A percentile compares a stretch with the other conserved stretches of the same genome.
Conservation (phyloP, 2,329 filamentous ascomycete species). For the Cercospora berteroae region DNA sequence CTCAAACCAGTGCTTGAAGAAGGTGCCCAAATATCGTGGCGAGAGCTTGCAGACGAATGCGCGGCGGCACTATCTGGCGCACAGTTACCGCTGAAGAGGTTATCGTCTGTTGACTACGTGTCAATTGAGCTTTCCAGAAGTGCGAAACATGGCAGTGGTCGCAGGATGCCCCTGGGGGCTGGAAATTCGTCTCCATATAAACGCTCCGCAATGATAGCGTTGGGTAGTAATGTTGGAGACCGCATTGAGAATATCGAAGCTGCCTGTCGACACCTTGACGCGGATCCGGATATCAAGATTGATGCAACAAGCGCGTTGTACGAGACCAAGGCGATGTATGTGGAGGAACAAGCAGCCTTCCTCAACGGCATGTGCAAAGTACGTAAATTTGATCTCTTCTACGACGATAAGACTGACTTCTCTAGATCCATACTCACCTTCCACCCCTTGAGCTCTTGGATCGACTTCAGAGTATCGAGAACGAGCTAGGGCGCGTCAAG, state of each 20-base stretch:
- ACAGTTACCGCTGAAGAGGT: background rate
- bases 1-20: background rate
- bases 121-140: background rate
- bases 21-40: background rate
- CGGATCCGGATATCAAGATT: slow-evolving; percentile 65
- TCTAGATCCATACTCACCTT: slow-evolving; percentile 75
- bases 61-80: background rate
- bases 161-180: background rate
- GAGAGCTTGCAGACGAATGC: background rate
- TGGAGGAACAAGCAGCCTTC: slow-evolving; percentile 82
- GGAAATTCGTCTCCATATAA: background rate
- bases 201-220: slow-evolving; percentile 64
- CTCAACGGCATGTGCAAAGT: slow-evolving; percentile 93
- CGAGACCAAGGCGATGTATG: slow-evolving; percentile 97
- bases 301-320: slow-evolving; percentile 82
- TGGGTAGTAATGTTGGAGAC: slow-evolving; percentile 91
- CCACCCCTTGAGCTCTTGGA: slow-evolving; percentile 74
- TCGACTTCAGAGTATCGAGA: slow-evolving; percentile 79
- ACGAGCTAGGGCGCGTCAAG: slow-evolving; percentile 74
- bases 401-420: background rate
- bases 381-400: slow-evolving; percentile 37
- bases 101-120: background rate
- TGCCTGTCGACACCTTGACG: slow-evolving; percentile 76
- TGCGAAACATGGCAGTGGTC: background rate
- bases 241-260: slow-evolving; percentile 79